Conservation (phyloP, 2,329 filamentous ascomycete species). For the Fusarium equiseti region DNA sequence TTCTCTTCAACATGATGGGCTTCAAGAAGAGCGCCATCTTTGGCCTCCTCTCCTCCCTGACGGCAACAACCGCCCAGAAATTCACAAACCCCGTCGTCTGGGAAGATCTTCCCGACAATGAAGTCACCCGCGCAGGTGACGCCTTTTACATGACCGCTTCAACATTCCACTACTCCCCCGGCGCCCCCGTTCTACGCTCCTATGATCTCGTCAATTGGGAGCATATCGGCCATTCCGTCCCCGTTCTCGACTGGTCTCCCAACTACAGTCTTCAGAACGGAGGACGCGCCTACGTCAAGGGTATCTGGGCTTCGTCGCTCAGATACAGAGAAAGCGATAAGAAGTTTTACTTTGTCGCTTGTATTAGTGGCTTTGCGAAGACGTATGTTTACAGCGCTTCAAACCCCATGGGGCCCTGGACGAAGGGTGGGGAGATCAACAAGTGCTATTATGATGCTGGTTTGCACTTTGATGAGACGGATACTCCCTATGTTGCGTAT, state of each 20-base stretch:
- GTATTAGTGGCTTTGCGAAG: slow-evolving; percentile 52
- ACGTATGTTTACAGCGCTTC: slow-evolving; percentile 67
- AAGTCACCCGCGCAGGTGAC: slow-evolving; percentile 63
- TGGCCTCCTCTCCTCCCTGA: slow-evolving; percentile 2
- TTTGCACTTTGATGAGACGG: slow-evolving; percentile 66
- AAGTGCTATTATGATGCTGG: slow-evolving; percentile 70
- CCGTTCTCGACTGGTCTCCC: slow-evolving; percentile 20
- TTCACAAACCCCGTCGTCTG: slow-evolving; percentile 48
- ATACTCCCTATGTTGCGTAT: slow-evolving; percentile 69
- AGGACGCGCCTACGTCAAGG: slow-evolving; percentile 61
- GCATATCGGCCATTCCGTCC: slow-evolving; percentile 58
- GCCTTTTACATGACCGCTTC: slow-evolving; percentile 68
- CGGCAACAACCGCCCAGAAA: not conserved
- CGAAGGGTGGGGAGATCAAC: slow-evolving; percentile 55
- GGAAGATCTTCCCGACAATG: slow-evolving; percentile 67
- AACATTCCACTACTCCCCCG: slow-evolving; percentile 67
- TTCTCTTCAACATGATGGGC: not conserved
- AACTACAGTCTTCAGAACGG: slow-evolving; percentile 50
- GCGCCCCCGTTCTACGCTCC: slow-evolving; percentile 66
- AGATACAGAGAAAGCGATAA: slow-evolving; percentile 26
- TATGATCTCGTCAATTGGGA: slow-evolving; percentile 67
- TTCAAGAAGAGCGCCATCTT: slow-evolving; percentile 21
- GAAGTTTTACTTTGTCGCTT: slow-evolving; percentile 51
- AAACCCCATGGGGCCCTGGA: slow-evolving; percentile 58
- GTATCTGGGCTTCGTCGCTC: slow-evolving; percentile 64